Evolutionary conservation across 306 rosid genomes (phyloP).

Genomic region (Morella rubra): DNA sequence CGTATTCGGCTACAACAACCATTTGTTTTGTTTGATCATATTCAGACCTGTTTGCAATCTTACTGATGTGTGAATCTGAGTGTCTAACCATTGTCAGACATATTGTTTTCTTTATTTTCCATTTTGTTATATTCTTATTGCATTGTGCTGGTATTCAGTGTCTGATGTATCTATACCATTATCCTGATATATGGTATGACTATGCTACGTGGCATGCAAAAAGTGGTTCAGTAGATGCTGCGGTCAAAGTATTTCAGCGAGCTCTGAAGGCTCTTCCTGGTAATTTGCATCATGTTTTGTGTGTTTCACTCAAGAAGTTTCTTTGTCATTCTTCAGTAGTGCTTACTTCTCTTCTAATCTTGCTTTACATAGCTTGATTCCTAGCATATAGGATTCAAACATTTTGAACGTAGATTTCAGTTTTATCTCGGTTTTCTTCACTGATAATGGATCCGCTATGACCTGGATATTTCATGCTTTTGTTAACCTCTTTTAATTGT

Average conservation of each 20-base stretch:
- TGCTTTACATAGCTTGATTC: constrained; percentile 11
- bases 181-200: constrained; percentile 96
- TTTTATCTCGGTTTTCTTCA: neutral
- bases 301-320: constrained; percentile 19
- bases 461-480: neutral
- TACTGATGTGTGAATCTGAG: neutral
- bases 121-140: constrained; percentile 30
- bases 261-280: constrained; percentile 97
- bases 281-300: constrained; percentile 32
- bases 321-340: constrained; percentile 13
- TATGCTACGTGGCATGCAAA: constrained; percentile 96
- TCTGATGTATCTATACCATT: constrained; percentile 93
- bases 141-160: constrained; percentile 58
- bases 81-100: neutral
- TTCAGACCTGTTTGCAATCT: neutral
- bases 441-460: neutral
- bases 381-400: neutral
- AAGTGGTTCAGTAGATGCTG: constrained; percentile 86
- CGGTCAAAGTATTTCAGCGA: constrained; percentile 94
- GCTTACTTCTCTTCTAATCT: constrained; percentile 11
- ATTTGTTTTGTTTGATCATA: neutral
- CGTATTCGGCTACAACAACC: neutral
- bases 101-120: constrained; percentile 16
- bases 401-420: neutral
- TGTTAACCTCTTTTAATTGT: neutral